Conservation (phyloP, 2,329 filamentous ascomycete genomes). For the Talaromyces islandicus region DNA sequence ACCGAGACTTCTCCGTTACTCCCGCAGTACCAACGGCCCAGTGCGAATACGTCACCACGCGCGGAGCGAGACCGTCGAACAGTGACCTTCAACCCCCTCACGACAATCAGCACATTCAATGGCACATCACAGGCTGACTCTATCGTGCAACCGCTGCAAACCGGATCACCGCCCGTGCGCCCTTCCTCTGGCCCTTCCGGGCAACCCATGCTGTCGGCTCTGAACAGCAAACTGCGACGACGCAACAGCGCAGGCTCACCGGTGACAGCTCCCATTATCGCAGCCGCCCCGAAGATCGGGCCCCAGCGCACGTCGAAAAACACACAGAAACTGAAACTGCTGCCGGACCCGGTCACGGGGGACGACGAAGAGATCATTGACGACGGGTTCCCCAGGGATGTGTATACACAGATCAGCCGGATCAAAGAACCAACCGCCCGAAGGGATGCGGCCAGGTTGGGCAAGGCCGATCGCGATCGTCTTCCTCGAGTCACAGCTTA, state of each 20-base stretch:
- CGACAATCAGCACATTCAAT: slow-evolving; percentile 40
- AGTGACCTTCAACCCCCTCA: slow-evolving; percentile 44
- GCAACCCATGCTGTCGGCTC: slow-evolving; percentile 64
- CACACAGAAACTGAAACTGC: slow-evolving; percentile 92
- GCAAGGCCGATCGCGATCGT: slow-evolving; percentile 84
- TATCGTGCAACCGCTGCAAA: slow-evolving; percentile 35
- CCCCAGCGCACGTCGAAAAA: slow-evolving; percentile 93
- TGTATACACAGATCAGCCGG: slow-evolving; percentile 94
- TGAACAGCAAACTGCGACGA: slow-evolving; percentile 82
- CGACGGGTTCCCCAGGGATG: slow-evolving; percentile 88
- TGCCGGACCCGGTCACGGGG: slow-evolving; percentile 80
- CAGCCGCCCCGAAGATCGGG: slow-evolving; percentile 67
- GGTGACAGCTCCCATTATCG: slow-evolving; percentile 34
- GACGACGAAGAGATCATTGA: slow-evolving; percentile 73
- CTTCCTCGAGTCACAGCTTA: slow-evolving; percentile 92
- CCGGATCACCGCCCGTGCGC: slow-evolving; percentile 31
- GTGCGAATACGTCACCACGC: slow-evolving; percentile 34
- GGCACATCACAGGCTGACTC: slow-evolving; percentile 35
- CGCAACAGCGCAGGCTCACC: slow-evolving; percentile 74
- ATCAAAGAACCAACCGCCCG: slow-evolving; percentile 95
- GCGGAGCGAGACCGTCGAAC: slow-evolving; percentile 34
- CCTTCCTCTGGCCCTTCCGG: slow-evolving; percentile 23
- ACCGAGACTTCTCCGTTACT: slow-evolving; percentile 39
- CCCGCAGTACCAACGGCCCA: slow-evolving; percentile 24
- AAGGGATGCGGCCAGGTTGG: slow-evolving; percentile 82